A percentile compares a stretch with the other conserved stretches of the same genome.
Evolutionary conservation across 495 filamentous ascomycete species (phyloP).

Genomic region (Trichoderma orchidacearum): DNA sequence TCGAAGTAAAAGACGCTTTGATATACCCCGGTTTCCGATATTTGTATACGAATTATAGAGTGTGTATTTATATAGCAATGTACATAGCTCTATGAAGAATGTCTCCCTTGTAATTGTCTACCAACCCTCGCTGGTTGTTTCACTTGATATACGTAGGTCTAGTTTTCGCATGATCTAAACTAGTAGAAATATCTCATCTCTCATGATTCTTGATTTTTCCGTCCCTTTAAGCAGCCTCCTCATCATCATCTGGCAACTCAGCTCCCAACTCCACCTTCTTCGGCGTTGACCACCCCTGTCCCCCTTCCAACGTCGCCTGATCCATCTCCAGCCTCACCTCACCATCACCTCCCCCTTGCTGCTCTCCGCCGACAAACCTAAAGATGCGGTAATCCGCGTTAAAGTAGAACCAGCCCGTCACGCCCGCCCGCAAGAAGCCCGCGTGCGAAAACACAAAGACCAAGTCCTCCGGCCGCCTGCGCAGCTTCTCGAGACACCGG

Average conservation of each 20-base stretch:
- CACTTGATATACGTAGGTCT: too few relatives aligned
- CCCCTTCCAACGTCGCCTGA: conserved; percentile 22
- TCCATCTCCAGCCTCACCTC: conserved; percentile 25
- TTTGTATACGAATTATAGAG: too few relatives aligned
- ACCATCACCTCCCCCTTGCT: conserved; percentile 2
- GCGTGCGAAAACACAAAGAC: conserved; percentile 48
- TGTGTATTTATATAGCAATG: too few relatives aligned
- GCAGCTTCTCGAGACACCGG: conserved; percentile 29
- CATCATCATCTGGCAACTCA: background rate
- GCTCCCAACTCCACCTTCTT: background rate
- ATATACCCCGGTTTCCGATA: too few relatives aligned
- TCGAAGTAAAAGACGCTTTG: conserved; percentile 20
- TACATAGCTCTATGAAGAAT: too few relatives aligned
- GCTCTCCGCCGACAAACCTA: conserved; percentile 33
- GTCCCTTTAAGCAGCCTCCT: background rate
- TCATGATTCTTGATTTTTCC: background rate
- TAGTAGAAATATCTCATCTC: too few relatives aligned
- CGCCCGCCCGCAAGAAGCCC: conserved; percentile 36
- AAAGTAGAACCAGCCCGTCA: conserved; percentile 31
- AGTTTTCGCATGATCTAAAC: too few relatives aligned
- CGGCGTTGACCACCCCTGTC: conserved; percentile 9
- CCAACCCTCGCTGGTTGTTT: too few relatives aligned
- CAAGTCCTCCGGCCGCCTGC: conserved; percentile 41
- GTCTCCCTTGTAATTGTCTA: too few relatives aligned
- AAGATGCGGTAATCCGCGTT: conserved; percentile 53